Percentiles rank a stretch among this genome's conserved stretches.
phyloP scores from a whole-genome alignment of 2,329 filamentous ascomycete genomes.

The Xylariomycetidae sp. region DNA sequence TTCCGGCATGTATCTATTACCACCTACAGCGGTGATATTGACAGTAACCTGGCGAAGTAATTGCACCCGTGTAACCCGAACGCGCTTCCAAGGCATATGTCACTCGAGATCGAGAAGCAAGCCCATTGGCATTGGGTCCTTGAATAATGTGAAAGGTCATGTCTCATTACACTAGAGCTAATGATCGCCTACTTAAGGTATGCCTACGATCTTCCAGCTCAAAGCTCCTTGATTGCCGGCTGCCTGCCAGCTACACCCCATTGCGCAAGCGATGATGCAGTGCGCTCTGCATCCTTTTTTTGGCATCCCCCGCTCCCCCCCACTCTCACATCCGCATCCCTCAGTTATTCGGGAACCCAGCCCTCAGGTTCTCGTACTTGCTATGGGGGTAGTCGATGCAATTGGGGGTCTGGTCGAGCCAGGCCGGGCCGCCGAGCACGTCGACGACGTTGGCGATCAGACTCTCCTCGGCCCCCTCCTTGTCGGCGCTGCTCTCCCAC shows the following conservation, averaged over 20 bases:
- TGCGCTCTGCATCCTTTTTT: neutral
- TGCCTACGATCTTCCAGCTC: too few species aligned
- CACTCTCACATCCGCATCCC: neutral
- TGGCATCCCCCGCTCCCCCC: neutral
- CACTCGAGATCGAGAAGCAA: too few species aligned
- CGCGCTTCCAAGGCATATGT: too few species aligned
- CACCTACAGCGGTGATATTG: too few species aligned
- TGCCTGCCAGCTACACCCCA: too few species aligned
- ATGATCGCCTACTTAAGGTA: too few species aligned
- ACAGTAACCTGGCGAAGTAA: too few species aligned
- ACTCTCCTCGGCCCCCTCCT: constrained; percentile 52
- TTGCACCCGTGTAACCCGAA: too few species aligned
- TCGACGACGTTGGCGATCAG: constrained; percentile 62
- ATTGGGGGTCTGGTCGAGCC: constrained; percentile 49
- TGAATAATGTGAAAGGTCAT: too few species aligned
- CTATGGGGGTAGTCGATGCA: constrained; percentile 57
- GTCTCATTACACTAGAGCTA: too few species aligned
- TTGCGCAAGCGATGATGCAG: neutral
- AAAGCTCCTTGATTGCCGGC: too few species aligned
- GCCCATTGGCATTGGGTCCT: too few species aligned
- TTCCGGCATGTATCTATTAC: neutral
- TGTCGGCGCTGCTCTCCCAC: constrained; percentile 88
- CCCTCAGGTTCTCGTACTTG: constrained; percentile 65
- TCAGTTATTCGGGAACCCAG: constrained; percentile 46
- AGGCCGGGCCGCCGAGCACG: constrained; percentile 45